Base-by-base conservation (phyloP, 768 basidiomycete genomes). In the Auriscalpium vulgare region DNA sequence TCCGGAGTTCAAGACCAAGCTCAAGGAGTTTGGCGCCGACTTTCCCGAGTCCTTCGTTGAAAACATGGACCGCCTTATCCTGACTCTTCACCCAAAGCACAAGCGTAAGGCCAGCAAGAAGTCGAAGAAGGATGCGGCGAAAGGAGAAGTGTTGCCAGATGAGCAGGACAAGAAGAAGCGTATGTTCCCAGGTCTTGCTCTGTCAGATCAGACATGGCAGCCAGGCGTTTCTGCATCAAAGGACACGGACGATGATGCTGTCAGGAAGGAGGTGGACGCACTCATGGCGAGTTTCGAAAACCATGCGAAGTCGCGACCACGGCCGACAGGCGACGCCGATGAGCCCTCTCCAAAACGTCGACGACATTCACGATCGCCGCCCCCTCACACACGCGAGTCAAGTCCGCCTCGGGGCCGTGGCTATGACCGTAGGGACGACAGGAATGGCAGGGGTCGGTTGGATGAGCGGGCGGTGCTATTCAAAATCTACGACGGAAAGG, bases 21-120 rank as follows among this genome's bases (percentile, higher is more conserved):
- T 98, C 47, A 77, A 78, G 54, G 84, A 87, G 57, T 75, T 81
- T 57, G 92, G 85, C 19, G 89, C 91, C 17, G 84, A 83, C 60
- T 94, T 97, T 65, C 87, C 93, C 4, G 90, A 91, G 59, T 90
- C 90, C 29, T 90, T 97, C 67, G 73, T 95, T 56, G 88, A 94
- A 69, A 95, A 87, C 66, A 82, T 98, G 37, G 95, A 99, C 74
- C 88, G 97, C 17, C 82, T 98, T 52, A 91, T 99, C 63, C 81
- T 97, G 54, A 90, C 81, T 56, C 83, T 97, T 78, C 95, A 99
- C 64, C 97, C 95, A 1, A 97, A 93, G 65, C 88, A 97, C 76
- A 97, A 90, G 70, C 81, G 80, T 68, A 76, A 72, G 45, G 73
- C 76, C 37, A 63, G 69, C 21, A 75, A 76, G 53, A 75, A 72